A percentile compares a stretch with the other conserved stretches of the same genome.
Evolutionary conservation across 2,329 filamentous ascomycete genomes (phyloP).

Genomic region (Cercospora sojina): DNA sequence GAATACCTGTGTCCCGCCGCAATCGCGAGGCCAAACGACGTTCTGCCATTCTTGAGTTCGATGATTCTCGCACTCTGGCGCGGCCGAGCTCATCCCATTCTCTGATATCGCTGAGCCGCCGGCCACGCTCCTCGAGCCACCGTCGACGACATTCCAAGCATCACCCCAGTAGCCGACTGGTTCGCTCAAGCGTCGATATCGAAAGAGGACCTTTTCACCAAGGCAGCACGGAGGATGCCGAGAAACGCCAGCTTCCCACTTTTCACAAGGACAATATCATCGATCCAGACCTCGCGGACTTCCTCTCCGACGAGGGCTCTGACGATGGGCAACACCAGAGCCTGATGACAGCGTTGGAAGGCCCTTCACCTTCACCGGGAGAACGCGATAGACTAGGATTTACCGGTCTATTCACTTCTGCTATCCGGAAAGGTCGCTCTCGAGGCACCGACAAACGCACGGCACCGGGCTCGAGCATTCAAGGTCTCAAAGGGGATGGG

Average conservation of each 20-base stretch:
- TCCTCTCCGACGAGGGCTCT: constrained; percentile 91
- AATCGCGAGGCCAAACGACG: constrained; percentile 76
- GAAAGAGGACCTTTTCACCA: constrained; percentile 87
- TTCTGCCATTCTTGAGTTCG: constrained; percentile 87
- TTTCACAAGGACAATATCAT: constrained; percentile 99
- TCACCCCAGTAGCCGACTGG: constrained; percentile 68
- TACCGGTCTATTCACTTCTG: constrained; percentile 65
- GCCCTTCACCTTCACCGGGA: constrained; percentile 46
- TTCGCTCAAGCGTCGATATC: constrained; percentile 65
- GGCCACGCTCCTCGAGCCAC: constrained; percentile 75
- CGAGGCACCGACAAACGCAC: constrained; percentile 55
- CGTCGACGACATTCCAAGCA: constrained; percentile 86
- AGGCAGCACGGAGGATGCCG: constrained; percentile 66
- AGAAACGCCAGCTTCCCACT: constrained; percentile 71
- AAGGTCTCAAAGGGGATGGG: constrained; percentile 59
- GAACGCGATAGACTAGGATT: constrained; percentile 75
- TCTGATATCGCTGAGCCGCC: constrained; percentile 68
- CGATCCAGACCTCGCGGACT: constrained; percentile 90
- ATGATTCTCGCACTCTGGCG: constrained; percentile 71
- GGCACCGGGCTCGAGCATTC: constrained; percentile 62
- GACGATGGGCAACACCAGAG: constrained; percentile 85
- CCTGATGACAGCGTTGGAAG: constrained; percentile 70
- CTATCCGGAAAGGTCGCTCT: constrained; percentile 73
- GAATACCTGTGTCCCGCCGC: constrained; percentile 63
- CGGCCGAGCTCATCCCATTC: constrained; percentile 94